Base-by-base conservation (phyloP, 2,329 filamentous ascomycete species). In the Pyricularia pennisetigena region DNA sequence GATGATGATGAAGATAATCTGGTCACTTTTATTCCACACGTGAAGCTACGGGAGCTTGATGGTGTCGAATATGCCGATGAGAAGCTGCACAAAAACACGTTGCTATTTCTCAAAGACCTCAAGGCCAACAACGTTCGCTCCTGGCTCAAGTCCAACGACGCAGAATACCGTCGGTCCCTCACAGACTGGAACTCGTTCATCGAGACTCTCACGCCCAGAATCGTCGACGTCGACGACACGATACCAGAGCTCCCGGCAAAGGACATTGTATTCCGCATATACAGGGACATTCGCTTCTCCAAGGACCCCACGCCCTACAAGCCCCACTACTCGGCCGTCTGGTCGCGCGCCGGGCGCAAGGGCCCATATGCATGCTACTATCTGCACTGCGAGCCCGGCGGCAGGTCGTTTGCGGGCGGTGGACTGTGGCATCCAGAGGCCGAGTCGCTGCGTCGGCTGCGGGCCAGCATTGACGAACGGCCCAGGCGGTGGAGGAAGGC, bases 281-380 rank as follows among this genome's bases (percentile, higher is more conserved):
- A 97, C 78, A 85, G 93, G 73, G 93, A 97, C 73, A 85, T 95
- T 62, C 87, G 93, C 68, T 97, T 97, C 79, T 91, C 85, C 74
- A 90, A 92, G 72, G 89, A 97, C 74, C 90, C 86, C 24, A 95
- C 92, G 2, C 93, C 94, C 0, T 97, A 97, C 82, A 97, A 96
- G 71, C 57, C 92, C 68, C 87, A 94, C 79, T 97, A 94, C 78
- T 91, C 90, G 10, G 93, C 90, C 54, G 91, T 92, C 28, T 97
- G 92, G 88, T 95, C 91, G 68, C 88, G 93, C 24, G 96, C 93
- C 0, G 93, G 93, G 24, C 86, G 91, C 68, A 97, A 97, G 78
- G 92, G 92, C 0, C 89, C 91, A 10, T 96, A 95, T 77, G 93
- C 93, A 7, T 90, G 88, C 75, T 97, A 97, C 79, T 97, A 97